phyloP scores from a whole-genome alignment of 345 rosid species.

The Eucalyptus erythrocorys region DNA sequence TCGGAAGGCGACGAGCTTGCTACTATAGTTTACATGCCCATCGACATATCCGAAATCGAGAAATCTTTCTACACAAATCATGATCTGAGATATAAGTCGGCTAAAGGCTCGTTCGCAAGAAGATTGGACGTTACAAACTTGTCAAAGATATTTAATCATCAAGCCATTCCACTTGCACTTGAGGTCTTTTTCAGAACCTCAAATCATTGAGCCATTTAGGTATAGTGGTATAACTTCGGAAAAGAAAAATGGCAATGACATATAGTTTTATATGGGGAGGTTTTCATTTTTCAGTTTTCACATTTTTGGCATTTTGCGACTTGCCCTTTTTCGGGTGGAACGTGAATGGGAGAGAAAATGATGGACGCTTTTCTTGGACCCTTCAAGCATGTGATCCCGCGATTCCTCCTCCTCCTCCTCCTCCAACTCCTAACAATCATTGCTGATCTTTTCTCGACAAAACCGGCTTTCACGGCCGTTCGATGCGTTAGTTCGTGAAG shows the following conservation, averaged over 20 bases:
- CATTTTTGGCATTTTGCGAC: neutral
- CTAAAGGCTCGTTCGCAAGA: neutral
- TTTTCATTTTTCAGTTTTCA: neutral
- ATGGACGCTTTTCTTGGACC: neutral
- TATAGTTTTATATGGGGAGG: neutral
- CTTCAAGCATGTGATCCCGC: neutral
- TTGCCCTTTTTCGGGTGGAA: neutral
- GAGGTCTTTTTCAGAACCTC: neutral
- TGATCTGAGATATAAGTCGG: neutral
- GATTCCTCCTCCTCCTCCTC: neutral
- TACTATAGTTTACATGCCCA: neutral
- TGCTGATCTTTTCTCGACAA: neutral
- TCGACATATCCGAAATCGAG: neutral
- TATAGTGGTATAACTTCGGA: neutral
- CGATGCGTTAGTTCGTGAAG: neutral
- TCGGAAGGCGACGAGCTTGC: accelerated
- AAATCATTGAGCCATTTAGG: neutral
- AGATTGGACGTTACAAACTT: neutral
- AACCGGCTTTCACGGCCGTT: neutral
- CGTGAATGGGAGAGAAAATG: neutral
- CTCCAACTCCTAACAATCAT: neutral
- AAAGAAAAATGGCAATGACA: neutral
- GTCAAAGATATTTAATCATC: neutral
- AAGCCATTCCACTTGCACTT: neutral
- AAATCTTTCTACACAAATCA: neutral